phyloP scores from a whole-genome alignment of 352 stramenopile genomes.

The Pythium plurisporium region DNA sequence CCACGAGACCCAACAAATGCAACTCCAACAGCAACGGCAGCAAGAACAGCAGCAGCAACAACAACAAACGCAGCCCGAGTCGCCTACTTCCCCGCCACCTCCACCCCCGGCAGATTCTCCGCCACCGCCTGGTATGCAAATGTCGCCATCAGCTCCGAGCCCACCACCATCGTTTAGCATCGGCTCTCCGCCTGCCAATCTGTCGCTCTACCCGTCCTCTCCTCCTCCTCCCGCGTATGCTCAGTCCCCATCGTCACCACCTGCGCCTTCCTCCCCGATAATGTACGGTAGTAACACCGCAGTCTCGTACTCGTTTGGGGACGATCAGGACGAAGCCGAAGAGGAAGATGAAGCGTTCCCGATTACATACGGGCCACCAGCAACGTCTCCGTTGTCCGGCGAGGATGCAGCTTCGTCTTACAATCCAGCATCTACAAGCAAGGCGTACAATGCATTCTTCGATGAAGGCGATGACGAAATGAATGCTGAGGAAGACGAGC shows the following conservation, averaged over 20 bases:
- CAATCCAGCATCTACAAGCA: constrained; percentile 54
- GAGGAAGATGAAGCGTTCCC: constrained; percentile 80
- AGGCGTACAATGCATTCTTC: constrained; percentile 74
- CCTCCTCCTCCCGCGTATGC: constrained; percentile 12
- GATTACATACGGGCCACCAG: constrained; percentile 29
- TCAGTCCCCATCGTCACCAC: neutral
- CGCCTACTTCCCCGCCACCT: constrained; percentile 13
- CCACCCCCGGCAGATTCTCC: constrained; percentile 23
- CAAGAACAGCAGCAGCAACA: constrained; percentile 12
- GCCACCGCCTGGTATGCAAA: constrained; percentile 4
- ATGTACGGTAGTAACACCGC: neutral
- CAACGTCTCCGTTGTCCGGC: constrained; percentile 9
- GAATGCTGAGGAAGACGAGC: constrained; percentile 53
- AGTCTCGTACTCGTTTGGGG: neutral
- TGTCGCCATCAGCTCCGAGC: constrained; percentile 8
- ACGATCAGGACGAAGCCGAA: constrained; percentile 39
- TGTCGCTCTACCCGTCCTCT: neutral
- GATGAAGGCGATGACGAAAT: constrained; percentile 49
- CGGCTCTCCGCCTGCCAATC: constrained; percentile 1
- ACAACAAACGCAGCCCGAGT: constrained; percentile 10
- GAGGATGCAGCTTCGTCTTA: constrained; percentile 31
- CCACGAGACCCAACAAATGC: constrained; percentile 20
- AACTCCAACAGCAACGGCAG: constrained; percentile 28
- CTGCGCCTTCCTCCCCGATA: constrained; percentile 8
- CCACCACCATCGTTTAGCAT: constrained; percentile 7